Base-by-base conservation (phyloP, 2,329 filamentous ascomycete species). In the Clathrospora elynae region DNA sequence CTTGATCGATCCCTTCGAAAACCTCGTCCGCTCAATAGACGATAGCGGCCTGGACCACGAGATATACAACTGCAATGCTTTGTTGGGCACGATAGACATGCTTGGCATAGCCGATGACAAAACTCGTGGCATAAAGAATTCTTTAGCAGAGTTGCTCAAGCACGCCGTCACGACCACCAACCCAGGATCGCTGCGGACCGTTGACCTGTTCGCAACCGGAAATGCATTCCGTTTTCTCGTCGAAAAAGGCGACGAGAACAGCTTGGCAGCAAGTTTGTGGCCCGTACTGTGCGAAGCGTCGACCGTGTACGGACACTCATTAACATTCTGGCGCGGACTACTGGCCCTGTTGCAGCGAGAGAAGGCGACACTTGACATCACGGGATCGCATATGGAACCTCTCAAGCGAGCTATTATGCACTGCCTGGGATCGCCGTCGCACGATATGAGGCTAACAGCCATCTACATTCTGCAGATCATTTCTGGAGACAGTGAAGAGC, bases 341-440 rank as follows among this genome's bases (percentile, higher is more conserved):
- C 59, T 60, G 82, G 19, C 77, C 79, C 5, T 82, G 79, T n/a
- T 91, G 86, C 62, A 74, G 87, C 11, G 78, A 84, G 58, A 84
- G 79, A 9, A 79, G 82, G 35, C 70, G 83, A 29, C 56, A 46
- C 57, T 72, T 24, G 65, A 73, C 9, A 72, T 76, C n/a, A 72
- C 74, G 11, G 80, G 81, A 9, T 62, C 75, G 9, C 78, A 84
- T 14, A 77, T 83, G 22, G 82, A 87, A 37, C 74, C 77, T 1
- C 77, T 93, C 8, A 76, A 84, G 10, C 74, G 76, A 28, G 80
- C 83, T 3, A 74, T 96, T 2, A 78, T 91, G 40, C 75, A 80
- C 9, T 95, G 92, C 52, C 76, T 99, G 13, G 82, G 85, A 4
- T 84, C 85, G 1, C 82, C 87, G 9, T 92, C 87, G 6, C 87